phyloP scores from a whole-genome alignment of 495 filamentous ascomycete species.

The Trichoderma gamsii region DNA sequence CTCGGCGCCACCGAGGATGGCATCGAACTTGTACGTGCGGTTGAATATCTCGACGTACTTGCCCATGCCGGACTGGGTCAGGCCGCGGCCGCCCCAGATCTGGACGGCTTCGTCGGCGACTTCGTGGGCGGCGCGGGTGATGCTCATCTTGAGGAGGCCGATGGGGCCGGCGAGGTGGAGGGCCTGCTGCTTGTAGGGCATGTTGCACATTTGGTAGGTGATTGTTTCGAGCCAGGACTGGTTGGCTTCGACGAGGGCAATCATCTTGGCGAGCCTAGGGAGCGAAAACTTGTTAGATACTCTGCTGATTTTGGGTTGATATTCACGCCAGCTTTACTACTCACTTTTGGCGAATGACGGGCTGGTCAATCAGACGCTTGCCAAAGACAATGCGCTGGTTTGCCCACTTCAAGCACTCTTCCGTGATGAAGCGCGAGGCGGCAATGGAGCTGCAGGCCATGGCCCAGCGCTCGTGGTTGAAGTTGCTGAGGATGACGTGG shows the following conservation, averaged over 20 bases:
- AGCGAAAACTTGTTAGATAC: neutral
- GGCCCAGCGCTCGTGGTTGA: slow-evolving; percentile 76
- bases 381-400: slow-evolving; percentile 84
- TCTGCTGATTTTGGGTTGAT: too few relatives aligned
- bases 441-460: slow-evolving; percentile 56
- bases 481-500: slow-evolving; percentile 81
- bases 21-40: slow-evolving; percentile 82
- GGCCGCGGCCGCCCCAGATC: slow-evolving; percentile 76
- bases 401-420: slow-evolving; percentile 84
- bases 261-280: slow-evolving; percentile 71
- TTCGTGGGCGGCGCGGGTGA: slow-evolving; percentile 70
- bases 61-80: slow-evolving; percentile 82
- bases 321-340: too few relatives aligned
- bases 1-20: slow-evolving; percentile 79
- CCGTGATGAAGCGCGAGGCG: slow-evolving; percentile 60
- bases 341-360: slow-evolving; percentile 74
- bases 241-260: slow-evolving; percentile 70
- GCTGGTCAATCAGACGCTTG: slow-evolving; percentile 75
- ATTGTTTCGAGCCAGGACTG: slow-evolving; percentile 83
- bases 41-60: slow-evolving; percentile 74
- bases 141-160: slow-evolving; percentile 73
- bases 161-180: slow-evolving; percentile 73
- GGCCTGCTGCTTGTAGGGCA: slow-evolving; percentile 75
- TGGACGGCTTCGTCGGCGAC: slow-evolving; percentile 78
- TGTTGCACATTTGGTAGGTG: slow-evolving; percentile 79